phyloP scores from a whole-genome alignment of 352 stramenopile species.

The Phytophthora europaea region DNA sequence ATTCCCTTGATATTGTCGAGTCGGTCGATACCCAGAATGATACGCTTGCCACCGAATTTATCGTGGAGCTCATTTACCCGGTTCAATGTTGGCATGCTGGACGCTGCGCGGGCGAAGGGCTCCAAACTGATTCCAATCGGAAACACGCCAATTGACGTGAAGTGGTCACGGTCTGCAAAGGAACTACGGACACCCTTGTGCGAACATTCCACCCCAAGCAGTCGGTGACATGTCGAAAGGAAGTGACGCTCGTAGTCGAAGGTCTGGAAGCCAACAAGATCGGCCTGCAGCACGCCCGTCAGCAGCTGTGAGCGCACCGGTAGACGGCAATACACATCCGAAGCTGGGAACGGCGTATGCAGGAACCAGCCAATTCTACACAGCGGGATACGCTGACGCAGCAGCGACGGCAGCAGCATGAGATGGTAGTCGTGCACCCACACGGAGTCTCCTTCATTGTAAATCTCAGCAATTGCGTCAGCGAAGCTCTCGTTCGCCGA shows the following conservation, averaged over 20 bases:
- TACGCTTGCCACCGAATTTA: constrained; percentile 84
- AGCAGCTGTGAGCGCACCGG: constrained; percentile 84
- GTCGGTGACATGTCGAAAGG: constrained; percentile 81
- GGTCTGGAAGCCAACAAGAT: constrained; percentile 91
- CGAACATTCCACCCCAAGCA: constrained; percentile 77
- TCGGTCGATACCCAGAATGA: constrained; percentile 88
- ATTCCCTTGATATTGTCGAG: constrained; percentile 93
- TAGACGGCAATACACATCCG: constrained; percentile 87
- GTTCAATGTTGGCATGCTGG: constrained; percentile 63
- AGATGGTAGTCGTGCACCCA: constrained; percentile 94
- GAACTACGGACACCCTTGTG: constrained; percentile 84
- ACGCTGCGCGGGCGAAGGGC: constrained; percentile 75
- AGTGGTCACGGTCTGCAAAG: constrained; percentile 78
- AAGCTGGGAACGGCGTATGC: constrained; percentile 90
- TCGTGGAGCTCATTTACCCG: constrained; percentile 78
- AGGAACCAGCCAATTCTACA: constrained; percentile 91
- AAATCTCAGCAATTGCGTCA: constrained; percentile 86
- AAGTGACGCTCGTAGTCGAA: constrained; percentile 93
- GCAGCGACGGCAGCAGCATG: constrained; percentile 88
- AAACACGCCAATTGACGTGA: constrained; percentile 90
- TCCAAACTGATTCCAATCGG: constrained; percentile 90
- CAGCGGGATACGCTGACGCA: constrained; percentile 77
- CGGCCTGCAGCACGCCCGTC: constrained; percentile 81
- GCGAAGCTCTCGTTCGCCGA: constrained; percentile 90
- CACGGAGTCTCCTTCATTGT: constrained; percentile 90